Base-by-base conservation (phyloP, 148 eudicot species). In the Nyssa sinensis region DNA sequence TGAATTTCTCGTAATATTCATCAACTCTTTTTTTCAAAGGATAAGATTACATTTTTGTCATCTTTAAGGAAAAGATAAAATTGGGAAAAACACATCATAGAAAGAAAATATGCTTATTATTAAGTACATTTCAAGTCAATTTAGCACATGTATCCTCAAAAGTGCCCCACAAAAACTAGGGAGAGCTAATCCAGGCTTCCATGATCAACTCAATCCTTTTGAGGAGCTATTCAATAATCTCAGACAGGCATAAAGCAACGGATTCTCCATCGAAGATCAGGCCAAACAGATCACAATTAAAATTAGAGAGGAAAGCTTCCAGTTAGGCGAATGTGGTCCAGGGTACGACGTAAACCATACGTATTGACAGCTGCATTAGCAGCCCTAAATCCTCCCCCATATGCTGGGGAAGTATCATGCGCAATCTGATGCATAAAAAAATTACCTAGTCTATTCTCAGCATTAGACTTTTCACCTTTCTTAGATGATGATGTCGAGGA, bases 341-440 rank as follows among this genome's bases (percentile, higher is more conserved):
- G 81, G 10, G 97, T 92, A 62, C 84, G 60, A 0, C 91, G 89
- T 69, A 95, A 81, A 44, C 99, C 99, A 59, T 92, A 92, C 70
- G 72, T 86, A 70, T 89, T 89, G 47, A 92, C 99, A 9, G 99
- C 99, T 76, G 88, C 87, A 80, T 89, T 85, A 67, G 94, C 99
- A 67, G 96, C 75, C 69, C 99, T 83, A 68, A 90, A 95, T 47
- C 99, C 99, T 19, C 84, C 99, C 34, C 99, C 99, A 58, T 95
- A 95, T 49, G 93, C 96, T 1, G 93, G 90, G 47, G 99, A 95
- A 31, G 96, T 86, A 75, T 95, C 99, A 11, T 95, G 80, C 23
- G 88, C 89, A 49, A 95, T 95, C 78, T 95, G 99, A 72, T 92
- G 94, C 87, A 90, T 83, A 81, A 95, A 92, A 70, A 92, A 92